Percentiles rank a stretch among this genome's conserved stretches.
phyloP scores from a whole-genome alignment of 495 filamentous ascomycete species.

The Penicillium desertorum region DNA sequence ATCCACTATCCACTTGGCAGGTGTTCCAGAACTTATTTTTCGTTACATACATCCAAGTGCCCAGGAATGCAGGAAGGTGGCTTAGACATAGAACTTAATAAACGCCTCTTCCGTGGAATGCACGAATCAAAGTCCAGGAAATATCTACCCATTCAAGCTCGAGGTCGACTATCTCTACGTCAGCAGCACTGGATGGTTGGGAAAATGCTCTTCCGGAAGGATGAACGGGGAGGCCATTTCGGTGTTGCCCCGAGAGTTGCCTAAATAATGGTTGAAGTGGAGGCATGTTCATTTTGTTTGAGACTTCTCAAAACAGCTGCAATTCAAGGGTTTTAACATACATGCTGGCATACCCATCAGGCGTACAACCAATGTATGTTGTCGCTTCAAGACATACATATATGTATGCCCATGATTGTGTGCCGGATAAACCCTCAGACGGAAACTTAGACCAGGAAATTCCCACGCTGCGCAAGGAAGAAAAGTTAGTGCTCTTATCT shows the following conservation, averaged over 20 bases:
- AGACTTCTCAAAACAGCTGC: neutral
- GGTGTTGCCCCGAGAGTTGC: neutral
- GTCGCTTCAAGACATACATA: too few species aligned
- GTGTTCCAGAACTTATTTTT: neutral
- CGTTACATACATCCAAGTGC: neutral
- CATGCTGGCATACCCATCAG: neutral
- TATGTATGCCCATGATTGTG: too few species aligned
- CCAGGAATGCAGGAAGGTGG: neutral
- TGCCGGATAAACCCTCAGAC: too few species aligned
- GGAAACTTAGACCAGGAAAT: too few species aligned
- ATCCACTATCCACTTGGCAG: slow-evolving; percentile 4
- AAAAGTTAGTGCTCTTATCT: slow-evolving; percentile 6
- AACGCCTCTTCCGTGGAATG: neutral
- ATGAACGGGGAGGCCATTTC: neutral
- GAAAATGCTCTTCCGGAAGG: slow-evolving; percentile 5
- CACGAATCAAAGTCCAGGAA: neutral
- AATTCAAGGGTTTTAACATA: neutral
- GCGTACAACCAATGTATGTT: too few species aligned
- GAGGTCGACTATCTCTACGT: neutral
- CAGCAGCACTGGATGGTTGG: neutral
- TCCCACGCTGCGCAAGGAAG: neutral
- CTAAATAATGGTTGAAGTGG: neutral
- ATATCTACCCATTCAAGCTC: neutral
- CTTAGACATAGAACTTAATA: neutral
- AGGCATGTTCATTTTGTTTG: neutral